Percentiles rank a stretch among this genome's conserved stretches.
Evolutionary conservation across 75 land plant genomes (phyloP).

Genomic region (Isoetes taiwanensis): DNA sequence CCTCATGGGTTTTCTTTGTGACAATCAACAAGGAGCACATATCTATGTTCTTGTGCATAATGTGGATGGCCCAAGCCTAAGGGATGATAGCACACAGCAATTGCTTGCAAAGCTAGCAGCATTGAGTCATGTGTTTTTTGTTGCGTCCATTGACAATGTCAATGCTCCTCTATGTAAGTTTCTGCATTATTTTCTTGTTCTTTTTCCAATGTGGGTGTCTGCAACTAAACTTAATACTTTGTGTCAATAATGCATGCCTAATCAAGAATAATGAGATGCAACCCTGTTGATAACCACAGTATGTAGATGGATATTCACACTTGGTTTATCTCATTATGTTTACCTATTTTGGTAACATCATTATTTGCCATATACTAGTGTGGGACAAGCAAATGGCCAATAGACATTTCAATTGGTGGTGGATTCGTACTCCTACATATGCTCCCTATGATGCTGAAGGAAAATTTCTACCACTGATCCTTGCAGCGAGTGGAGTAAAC

Average conservation of each 20-base stretch:
- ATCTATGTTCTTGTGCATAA: slow-evolving; percentile 72
- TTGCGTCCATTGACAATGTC: slow-evolving; percentile 91
- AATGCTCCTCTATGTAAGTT: slow-evolving; percentile 87
- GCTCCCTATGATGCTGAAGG: slow-evolving; percentile 82
- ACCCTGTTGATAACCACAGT: no score
- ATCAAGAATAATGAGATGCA: no score
- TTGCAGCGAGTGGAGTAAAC: slow-evolving; percentile 38
- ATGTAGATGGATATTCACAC: no score
- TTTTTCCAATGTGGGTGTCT: background rate
- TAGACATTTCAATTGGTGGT: slow-evolving; percentile 93
- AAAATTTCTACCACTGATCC: slow-evolving; percentile 57
- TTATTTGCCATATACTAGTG: slow-evolving; percentile 27
- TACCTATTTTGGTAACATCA: no score
- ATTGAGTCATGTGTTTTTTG: slow-evolving; percentile 49
- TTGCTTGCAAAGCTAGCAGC: slow-evolving; percentile 63
- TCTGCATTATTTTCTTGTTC: background rate
- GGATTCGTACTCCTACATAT: slow-evolving; percentile 96
- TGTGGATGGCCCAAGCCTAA: slow-evolving; percentile 88
- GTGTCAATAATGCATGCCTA: no score
- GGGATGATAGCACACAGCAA: slow-evolving; percentile 74
- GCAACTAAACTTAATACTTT: no score
- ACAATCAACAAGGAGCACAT: slow-evolving; percentile 26
- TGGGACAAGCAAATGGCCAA: slow-evolving; percentile 99
- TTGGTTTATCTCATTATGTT: no score
- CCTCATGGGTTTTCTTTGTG: slow-evolving; percentile 38